Base-by-base conservation (phyloP, 495 filamentous ascomycete species). In the Venustampulla echinocandica region DNA sequence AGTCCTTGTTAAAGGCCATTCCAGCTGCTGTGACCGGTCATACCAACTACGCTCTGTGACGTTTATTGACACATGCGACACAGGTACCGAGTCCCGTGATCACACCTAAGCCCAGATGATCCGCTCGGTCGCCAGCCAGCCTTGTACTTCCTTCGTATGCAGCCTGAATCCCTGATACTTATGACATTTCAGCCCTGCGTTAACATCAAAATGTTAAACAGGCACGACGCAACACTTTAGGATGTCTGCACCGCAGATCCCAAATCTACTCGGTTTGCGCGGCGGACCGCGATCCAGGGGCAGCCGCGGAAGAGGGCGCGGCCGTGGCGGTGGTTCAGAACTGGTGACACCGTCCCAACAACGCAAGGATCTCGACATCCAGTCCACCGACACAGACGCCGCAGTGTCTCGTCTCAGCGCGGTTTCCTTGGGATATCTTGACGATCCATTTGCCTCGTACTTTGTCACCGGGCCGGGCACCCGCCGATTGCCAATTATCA, bases 361-460 rank as follows among this genome's bases (percentile, higher is more conserved):
- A n/a, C 49, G 46, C 23, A 49, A 50, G 34, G 64, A 51, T 40
- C 68, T 72, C 40, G 66, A 69, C 20, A 61, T 97, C 39, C 90
- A 94, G 64, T 76, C 81, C 43, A 98, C 92, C 13, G 92, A 98
- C 65, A 79, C 82, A 55, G 92, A 98, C 70, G 92, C 92, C 37
- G 84, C 85, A 50, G 77, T 85, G 20, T 94, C 87, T 21, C 77
- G 93, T 9, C 64, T 93, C 63, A 95, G 89, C 58, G 90, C 90
- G 10, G 88, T 95, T 10, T 70, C 80, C 43, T 63, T 88, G n/a
- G 89, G 87, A 41, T 96, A 96, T 63, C 71, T 97, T 0, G 63
- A 84, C 15, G 92, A 98, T 60, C 75, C 76, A 0, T 97, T 82
- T 65, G 88, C 87, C 2, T 62, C 60, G 36, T 63, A 68, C 19